These are phyloP conservation scores for Aspergillus japonicus DNA, from an alignment of 2,329 filamentous ascomycete species.

Conservation along the genomic window DNA sequence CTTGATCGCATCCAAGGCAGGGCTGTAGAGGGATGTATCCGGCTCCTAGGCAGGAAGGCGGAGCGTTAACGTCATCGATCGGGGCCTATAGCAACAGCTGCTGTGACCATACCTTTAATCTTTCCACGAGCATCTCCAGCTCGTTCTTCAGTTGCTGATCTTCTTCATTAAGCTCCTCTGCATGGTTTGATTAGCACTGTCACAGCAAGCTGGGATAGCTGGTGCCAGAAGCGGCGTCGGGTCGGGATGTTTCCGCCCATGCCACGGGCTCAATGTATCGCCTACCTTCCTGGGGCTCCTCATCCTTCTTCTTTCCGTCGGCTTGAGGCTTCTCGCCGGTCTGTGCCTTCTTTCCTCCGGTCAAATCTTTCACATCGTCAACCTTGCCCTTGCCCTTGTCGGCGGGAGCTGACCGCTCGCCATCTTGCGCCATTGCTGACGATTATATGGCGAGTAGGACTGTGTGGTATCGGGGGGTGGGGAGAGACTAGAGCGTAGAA, in stretches of 20 bases:
- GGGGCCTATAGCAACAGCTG: slow-evolving; percentile 9
- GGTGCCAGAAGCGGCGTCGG: slow-evolving; percentile 4
- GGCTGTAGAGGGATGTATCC: slow-evolving; percentile 83
- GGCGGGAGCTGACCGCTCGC: slow-evolving; percentile 75
- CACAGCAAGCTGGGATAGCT: slow-evolving; percentile 36
- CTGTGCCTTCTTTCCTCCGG: slow-evolving; percentile 53
- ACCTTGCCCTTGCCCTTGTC: slow-evolving; percentile 98
- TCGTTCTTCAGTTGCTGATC: slow-evolving; percentile 98
- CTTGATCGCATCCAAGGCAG: slow-evolving; percentile 94
- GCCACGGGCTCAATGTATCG: slow-evolving; percentile 9
- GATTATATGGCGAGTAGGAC: slow-evolving; percentile 33
- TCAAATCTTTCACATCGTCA: slow-evolving; percentile 62
- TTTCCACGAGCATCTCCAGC: slow-evolving; percentile 95
- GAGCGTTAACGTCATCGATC: slow-evolving; percentile 29
- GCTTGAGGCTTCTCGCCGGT: slow-evolving; percentile 68
- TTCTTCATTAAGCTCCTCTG: slow-evolving; percentile 94
- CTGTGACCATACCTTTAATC: slow-evolving; percentile 67
- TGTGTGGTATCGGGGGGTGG: slow-evolving; percentile 13
- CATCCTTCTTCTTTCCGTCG: slow-evolving; percentile 73
- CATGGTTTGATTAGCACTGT: slow-evolving; percentile 35
- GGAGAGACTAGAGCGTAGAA: neutral
- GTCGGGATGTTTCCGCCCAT: slow-evolving; percentile 3
- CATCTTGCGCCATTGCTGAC: slow-evolving; percentile 82
- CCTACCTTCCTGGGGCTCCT: slow-evolving; percentile 62
- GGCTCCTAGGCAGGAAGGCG: slow-evolving; percentile 62